These are phyloP conservation scores for Venturia pyrina DNA, from an alignment of 2,329 filamentous ascomycete genomes.

Conservation along the genomic window DNA sequence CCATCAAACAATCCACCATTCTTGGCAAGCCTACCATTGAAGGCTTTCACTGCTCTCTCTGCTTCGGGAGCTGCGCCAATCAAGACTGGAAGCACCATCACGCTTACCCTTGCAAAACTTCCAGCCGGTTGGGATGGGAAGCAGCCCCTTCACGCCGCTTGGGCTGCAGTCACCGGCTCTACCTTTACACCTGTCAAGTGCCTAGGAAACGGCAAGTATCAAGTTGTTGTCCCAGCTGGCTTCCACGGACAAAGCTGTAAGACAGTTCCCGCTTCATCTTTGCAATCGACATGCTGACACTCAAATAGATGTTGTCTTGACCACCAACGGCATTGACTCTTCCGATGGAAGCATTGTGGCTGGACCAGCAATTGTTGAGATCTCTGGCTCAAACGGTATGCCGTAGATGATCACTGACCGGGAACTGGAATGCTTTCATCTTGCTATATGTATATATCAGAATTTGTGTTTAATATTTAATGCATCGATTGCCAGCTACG, in stretches of 20 bases:
- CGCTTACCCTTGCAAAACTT: conserved; percentile 19
- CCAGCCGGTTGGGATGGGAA: conserved; percentile 11
- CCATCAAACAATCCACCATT: conserved; percentile 40
- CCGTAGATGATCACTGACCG: neutral
- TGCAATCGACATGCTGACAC: neutral
- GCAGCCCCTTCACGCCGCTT: conserved; percentile 25
- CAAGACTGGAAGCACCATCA: conserved; percentile 15
- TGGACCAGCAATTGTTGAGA: conserved; percentile 24
- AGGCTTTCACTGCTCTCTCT: conserved; percentile 45
- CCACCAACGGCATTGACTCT: conserved; percentile 26
- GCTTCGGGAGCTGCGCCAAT: conserved; percentile 12
- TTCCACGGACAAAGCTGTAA: conserved; percentile 28
- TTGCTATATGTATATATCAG: no score
- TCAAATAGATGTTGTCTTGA: conserved; percentile 28
- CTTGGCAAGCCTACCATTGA: conserved; percentile 42
- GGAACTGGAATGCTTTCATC: neutral
- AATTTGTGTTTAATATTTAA: no score
- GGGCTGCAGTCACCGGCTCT: conserved; percentile 29
- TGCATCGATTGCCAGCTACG: no score
- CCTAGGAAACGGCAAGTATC: conserved; percentile 18
- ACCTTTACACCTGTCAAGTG: conserved; percentile 20
- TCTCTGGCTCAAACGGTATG: conserved; percentile 10
- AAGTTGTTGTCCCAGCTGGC: conserved; percentile 21
- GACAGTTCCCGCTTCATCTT: neutral
- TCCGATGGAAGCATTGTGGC: conserved; percentile 30